Base-by-base conservation (phyloP, 352 stramenopile species). In the Globisporangium paroecandrum region DNA sequence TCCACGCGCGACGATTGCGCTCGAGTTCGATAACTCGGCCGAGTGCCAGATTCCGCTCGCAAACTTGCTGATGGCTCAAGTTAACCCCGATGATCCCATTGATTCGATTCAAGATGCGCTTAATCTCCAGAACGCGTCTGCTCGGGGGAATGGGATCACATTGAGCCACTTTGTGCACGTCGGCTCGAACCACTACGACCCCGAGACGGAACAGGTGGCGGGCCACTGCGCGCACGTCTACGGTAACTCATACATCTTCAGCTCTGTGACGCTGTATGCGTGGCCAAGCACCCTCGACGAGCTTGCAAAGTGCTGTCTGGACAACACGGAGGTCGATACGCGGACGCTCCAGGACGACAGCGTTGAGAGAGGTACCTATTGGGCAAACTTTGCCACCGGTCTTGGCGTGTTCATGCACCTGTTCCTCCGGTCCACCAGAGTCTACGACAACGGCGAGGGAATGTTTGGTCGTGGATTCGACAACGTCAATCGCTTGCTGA, bases 401-500 rank as follows among this genome's bases (percentile, higher is more conserved):
- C 75, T 91, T 12, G 83, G 83, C 9, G 81, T 81, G 6, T 85
- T 90, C 68, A 69, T 89, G 54, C 78, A 91, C 53, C 72, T 90
- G n/a, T 69, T 90, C n/a, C 78, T 83, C 4, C 76, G 85, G 38
- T 83, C 73, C 2, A 74, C 86, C 24, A 72, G 79, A 0, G 71
- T 86, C 6, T 72, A 73, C 4, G 73, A 87, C 41, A 51, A 77
- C 0, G 75, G 67, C 3, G 81, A 70, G n/a, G 83, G 83, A 8
- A 88, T 91, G 54, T 88, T 91, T 70, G 72, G 70, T 8, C 81
- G 81, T 24, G 85, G 85, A 5, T 93, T 93, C 69, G 81, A 91
- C 58, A 83, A 91, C 43, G 80, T 85, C 72, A 90, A 90, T 61
- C 76, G 72, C 4, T 43, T 91, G 25, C 75, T 89, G 36, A 81